Conservation (phyloP, 169 alveolate species). For the Plasmodium cynomolgi region DNA sequence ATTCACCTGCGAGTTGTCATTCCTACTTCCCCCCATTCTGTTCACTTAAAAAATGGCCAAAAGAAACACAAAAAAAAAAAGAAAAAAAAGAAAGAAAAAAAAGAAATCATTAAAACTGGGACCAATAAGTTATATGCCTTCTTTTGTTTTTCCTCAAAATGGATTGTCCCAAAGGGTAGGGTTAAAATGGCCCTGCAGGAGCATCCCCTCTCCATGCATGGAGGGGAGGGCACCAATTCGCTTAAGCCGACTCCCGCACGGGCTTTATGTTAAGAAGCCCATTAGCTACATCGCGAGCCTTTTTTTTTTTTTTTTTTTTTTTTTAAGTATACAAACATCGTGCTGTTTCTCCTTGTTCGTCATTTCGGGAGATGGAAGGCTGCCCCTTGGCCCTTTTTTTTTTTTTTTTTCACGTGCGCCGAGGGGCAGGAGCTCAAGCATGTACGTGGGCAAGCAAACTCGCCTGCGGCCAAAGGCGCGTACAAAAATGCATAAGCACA, state of each 20-base stretch:
- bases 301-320: too few species aligned
- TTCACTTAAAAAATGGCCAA: neutral
- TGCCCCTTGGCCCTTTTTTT: neutral
- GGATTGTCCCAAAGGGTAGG: neutral
- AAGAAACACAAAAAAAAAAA: neutral
- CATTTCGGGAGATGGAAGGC: neutral
- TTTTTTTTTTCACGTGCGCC: neutral
- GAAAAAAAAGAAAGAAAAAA: neutral
- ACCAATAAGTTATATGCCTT: neutral
- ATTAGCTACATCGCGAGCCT: neutral
- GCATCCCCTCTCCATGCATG: neutral
- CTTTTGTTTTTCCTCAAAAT: neutral
- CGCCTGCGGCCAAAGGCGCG: neutral
- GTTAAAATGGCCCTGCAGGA: neutral
- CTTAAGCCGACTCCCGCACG: neutral
- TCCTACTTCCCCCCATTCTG: constrained; percentile 42
- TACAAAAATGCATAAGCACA: neutral
- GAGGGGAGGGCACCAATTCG: neutral
- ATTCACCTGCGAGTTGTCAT: constrained; percentile 10
- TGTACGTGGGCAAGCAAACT: neutral
- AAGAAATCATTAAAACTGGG: neutral
- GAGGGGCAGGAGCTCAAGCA: neutral
- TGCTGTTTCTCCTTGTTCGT: neutral
- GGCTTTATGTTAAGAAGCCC: neutral
- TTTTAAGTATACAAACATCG: neutral